phyloP scores from a whole-genome alignment of 2,329 filamentous ascomycete genomes.

The Pseudogymnoascus sp. region DNA sequence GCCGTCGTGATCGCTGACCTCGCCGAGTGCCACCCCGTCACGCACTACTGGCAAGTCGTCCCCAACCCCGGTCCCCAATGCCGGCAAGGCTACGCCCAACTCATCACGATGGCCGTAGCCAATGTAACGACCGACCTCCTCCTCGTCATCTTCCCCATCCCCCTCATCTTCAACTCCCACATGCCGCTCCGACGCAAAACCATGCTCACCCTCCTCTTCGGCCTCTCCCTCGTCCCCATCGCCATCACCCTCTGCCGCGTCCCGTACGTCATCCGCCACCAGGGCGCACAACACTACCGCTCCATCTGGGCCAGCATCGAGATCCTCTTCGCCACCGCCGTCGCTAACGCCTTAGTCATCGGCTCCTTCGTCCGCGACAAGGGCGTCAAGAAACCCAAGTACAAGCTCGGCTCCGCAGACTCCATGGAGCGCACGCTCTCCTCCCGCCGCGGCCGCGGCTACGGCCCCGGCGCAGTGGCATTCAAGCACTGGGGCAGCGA shows the following conservation, averaged over 20 bases:
- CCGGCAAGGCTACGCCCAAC: slow-evolving; percentile 76
- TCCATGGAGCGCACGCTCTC: slow-evolving; percentile 46
- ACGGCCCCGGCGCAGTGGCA: slow-evolving; percentile 31
- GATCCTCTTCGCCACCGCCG: slow-evolving; percentile 75
- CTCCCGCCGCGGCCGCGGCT: slow-evolving; percentile 31
- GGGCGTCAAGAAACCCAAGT: slow-evolving; percentile 83
- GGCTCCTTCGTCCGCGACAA: slow-evolving; percentile 88
- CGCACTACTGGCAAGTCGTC: slow-evolving; percentile 69
- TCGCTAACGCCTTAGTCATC: slow-evolving; percentile 82
- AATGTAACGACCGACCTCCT: slow-evolving; percentile 85
- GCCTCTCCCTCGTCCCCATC: slow-evolving; percentile 71
- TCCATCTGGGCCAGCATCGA: slow-evolving; percentile 86
- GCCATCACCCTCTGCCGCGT: slow-evolving; percentile 73
- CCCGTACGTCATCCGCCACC: slow-evolving; percentile 61
- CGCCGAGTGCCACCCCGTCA: slow-evolving; percentile 70
- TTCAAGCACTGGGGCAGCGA: slow-evolving; percentile 77
- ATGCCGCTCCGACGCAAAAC: slow-evolving; percentile 72
- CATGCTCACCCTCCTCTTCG: slow-evolving; percentile 73
- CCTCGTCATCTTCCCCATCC: slow-evolving; percentile 79
- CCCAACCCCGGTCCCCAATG: slow-evolving; percentile 81
- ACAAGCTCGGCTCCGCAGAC: slow-evolving; percentile 53
- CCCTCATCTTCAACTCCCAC: slow-evolving; percentile 71
- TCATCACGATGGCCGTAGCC: slow-evolving; percentile 81
- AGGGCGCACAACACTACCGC: slow-evolving; percentile 75
- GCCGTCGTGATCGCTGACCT: slow-evolving; percentile 75